Evolutionary conservation across 2,329 filamentous ascomycete genomes (phyloP).

Genomic region (Ceratocystis eucalypticola): DNA sequence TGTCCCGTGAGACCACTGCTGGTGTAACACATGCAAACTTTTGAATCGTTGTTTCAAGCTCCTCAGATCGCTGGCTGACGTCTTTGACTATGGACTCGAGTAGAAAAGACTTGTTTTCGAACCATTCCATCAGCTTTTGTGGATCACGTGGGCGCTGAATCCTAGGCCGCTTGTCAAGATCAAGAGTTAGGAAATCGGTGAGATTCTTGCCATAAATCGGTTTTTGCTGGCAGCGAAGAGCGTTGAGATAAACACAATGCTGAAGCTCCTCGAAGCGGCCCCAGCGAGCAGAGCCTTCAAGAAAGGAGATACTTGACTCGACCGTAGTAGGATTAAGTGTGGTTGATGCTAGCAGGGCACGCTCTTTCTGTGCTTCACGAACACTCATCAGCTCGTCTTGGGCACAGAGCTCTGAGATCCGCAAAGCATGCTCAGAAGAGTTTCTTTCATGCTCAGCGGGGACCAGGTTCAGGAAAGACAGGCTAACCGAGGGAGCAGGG

Average conservation of each 20-base stretch:
- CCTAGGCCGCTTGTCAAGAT: constrained; percentile 43
- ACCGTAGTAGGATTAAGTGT: constrained; percentile 53
- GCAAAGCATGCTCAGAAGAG: constrained; percentile 36
- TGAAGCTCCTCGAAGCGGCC: constrained; percentile 64
- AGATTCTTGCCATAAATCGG: constrained; percentile 71
- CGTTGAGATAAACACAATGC: constrained; percentile 67
- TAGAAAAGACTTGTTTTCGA: constrained; percentile 53
- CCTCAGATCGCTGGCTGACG: constrained; percentile 56
- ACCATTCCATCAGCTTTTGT: constrained; percentile 56
- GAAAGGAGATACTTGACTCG: constrained; percentile 53
- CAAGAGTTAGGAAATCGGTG: constrained; percentile 59
- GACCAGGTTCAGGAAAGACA: constrained; percentile 67
- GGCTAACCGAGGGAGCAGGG: constrained; percentile 48
- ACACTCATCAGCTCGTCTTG: constrained; percentile 1
- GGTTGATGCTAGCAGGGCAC: constrained; percentile 39
- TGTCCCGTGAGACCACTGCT: constrained; percentile 67
- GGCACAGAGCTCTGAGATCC: constrained; percentile 11
- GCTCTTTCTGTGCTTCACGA: constrained; percentile 7
- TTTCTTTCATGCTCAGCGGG: constrained; percentile 36
- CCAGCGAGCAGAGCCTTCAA: constrained; percentile 59
- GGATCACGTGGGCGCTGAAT: constrained; percentile 48
- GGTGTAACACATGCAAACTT: constrained; percentile 91
- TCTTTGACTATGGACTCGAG: constrained; percentile 59
- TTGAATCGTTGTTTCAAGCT: constrained; percentile 60
- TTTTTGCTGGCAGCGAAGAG: constrained; percentile 61